Conservation (phyloP, 2,329 filamentous ascomycete species). For the Elsinoe fawcettii region DNA sequence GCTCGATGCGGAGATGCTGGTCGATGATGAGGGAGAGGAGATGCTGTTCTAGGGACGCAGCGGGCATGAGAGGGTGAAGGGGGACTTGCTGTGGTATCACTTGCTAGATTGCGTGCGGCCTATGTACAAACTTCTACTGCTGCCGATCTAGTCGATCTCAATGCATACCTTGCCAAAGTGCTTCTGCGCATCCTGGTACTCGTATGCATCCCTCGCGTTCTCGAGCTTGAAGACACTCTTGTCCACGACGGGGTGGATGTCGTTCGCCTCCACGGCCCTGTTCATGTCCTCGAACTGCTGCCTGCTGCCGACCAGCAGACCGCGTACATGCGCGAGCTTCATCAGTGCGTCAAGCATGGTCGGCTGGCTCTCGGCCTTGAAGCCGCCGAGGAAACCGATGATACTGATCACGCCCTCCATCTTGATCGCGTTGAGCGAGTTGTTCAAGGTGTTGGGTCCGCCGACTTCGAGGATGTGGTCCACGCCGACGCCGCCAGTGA, state of each 20-base stretch:
- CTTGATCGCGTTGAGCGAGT: conserved; percentile 37
- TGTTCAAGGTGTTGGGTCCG: conserved; percentile 52
- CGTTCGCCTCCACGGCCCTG: conserved; percentile 49
- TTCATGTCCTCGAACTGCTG: conserved; percentile 54
- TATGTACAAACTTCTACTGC: neutral
- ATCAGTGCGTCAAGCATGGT: conserved; percentile 45
- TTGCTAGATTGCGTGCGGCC: neutral
- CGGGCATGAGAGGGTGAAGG: neutral
- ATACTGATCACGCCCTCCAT: conserved; percentile 50
- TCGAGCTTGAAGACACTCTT: conserved; percentile 49
- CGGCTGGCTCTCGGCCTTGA: conserved; percentile 41
- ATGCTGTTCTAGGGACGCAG: conserved; percentile 1
- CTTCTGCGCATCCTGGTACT: conserved; percentile 41
- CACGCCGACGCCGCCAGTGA: conserved; percentile 50
- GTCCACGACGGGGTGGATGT: conserved; percentile 53
- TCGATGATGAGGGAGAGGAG: neutral
- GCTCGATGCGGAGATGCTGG: neutral
- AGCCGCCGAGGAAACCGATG: conserved; percentile 51
- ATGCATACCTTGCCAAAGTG: conserved; percentile 39
- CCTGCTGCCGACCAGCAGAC: conserved; percentile 50
- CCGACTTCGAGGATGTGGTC: conserved; percentile 61
- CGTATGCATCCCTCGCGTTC: conserved; percentile 45
- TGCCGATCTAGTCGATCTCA: conserved; percentile 28
- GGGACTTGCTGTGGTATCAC: neutral
- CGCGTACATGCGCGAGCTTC: conserved; percentile 49